Evolutionary conservation across 495 filamentous ascomycete genomes (phyloP).

Genomic region (Penicillium crystallinum): DNA sequence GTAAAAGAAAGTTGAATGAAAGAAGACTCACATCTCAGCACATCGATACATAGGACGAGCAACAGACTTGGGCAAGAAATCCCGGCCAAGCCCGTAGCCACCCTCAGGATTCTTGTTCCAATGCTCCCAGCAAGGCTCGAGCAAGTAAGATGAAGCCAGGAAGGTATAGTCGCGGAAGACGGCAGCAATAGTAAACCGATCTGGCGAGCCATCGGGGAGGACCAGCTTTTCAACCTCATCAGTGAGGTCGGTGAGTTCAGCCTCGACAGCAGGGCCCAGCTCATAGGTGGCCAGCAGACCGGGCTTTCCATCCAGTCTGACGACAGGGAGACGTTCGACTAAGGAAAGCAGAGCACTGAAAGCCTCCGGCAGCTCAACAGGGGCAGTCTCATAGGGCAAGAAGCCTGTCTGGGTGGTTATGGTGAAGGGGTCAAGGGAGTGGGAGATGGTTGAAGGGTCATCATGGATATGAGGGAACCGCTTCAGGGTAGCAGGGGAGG

Average conservation of each 20-base stretch:
- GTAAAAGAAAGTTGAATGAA: background rate
- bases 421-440: constrained; percentile 64
- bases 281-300: constrained; percentile 70
- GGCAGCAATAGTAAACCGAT: constrained; percentile 73
- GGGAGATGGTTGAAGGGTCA: constrained; percentile 55
- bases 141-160: constrained; percentile 77
- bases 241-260: constrained; percentile 70
- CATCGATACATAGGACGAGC: constrained; percentile 70
- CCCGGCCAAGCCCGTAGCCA: constrained; percentile 69
- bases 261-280: constrained; percentile 62
- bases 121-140: constrained; percentile 87
- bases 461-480: constrained; percentile 54
- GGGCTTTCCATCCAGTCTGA: constrained; percentile 59
- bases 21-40: constrained; percentile 66
- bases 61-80: constrained; percentile 62
- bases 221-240: constrained; percentile 61
- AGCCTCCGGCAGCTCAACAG: constrained; percentile 49
- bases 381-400: constrained; percentile 38
- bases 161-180: constrained; percentile 88
- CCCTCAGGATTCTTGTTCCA: constrained; percentile 57
- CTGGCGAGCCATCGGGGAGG: constrained; percentile 40
- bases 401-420: constrained; percentile 82
- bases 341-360: constrained; percentile 67
- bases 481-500: constrained; percentile 39
- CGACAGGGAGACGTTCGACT: constrained; percentile 68